phyloP scores from a whole-genome alignment of 345 rosid species.

The Erucastrum elatum region DNA sequence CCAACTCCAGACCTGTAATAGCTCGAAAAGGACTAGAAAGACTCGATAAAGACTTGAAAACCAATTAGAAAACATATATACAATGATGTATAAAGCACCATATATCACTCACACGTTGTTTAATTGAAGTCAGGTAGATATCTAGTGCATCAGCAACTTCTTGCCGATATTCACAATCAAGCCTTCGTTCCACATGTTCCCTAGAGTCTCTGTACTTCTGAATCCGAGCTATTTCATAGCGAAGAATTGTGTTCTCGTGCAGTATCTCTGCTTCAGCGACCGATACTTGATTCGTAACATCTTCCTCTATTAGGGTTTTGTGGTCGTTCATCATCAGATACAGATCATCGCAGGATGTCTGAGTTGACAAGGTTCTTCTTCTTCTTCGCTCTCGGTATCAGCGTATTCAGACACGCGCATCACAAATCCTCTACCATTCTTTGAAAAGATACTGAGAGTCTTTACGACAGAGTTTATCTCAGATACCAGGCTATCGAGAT shows the following conservation, averaged over 20 bases:
- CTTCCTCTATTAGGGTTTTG: slow-evolving; percentile 52
- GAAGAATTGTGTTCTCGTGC: slow-evolving; percentile 50
- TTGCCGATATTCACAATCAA: slow-evolving; percentile 77
- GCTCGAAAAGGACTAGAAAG: no score
- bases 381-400: slow-evolving; percentile 46
- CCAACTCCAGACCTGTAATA: no score
- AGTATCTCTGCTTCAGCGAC: slow-evolving; percentile 55
- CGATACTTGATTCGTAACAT: slow-evolving; percentile 61
- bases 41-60: no score
- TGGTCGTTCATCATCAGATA: background rate
- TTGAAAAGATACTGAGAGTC: slow-evolving; percentile 52
- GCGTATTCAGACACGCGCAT: slow-evolving; percentile 57
- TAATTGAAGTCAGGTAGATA: slow-evolving; percentile 65
- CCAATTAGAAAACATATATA: no score
- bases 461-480: slow-evolving; percentile 65
- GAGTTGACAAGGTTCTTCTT: slow-evolving; percentile 20
- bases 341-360: slow-evolving; percentile 36
- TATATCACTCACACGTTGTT: background rate
- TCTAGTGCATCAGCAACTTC: slow-evolving; percentile 85
- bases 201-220: slow-evolving; percentile 64
- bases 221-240: slow-evolving; percentile 54
- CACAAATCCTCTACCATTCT: slow-evolving; percentile 28
- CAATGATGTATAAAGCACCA: no score
- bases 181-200: slow-evolving; percentile 68
- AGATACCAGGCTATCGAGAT: slow-evolving; percentile 41